phyloP scores from a whole-genome alignment of 176 grass and related monocot genomes.

The Pharus latifolius region DNA sequence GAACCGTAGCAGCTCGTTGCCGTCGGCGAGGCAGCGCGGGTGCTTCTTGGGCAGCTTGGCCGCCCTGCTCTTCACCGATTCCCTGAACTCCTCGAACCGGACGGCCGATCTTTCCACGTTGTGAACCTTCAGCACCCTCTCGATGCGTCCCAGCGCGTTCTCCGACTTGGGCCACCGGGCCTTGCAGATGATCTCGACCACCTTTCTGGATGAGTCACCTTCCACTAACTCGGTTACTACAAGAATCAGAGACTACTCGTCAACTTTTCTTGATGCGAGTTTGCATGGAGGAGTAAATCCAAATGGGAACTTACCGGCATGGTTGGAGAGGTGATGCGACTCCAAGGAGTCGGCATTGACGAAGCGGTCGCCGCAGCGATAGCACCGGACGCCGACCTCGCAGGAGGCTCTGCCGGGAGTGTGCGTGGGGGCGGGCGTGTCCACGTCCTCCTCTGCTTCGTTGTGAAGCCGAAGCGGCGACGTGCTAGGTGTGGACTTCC shows the following conservation, averaged over 20 bases:
- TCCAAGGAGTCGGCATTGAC: conserved; percentile 33
- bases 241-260: too few relatives aligned
- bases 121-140: conserved; percentile 67
- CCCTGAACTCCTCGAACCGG: conserved; percentile 55
- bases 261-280: background rate
- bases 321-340: conserved; percentile 53
- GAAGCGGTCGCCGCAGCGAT: conserved; percentile 42
- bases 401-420: conserved; percentile 9
- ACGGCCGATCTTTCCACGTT: conserved; percentile 39
- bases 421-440: background rate
- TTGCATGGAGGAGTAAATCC: background rate
- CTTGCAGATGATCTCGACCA: conserved; percentile 80
- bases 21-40: conserved; percentile 68
- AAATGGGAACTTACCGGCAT: conserved; percentile 47
- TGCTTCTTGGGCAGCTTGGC: conserved; percentile 54
- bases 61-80: conserved; percentile 49
- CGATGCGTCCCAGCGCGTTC: conserved; percentile 17
- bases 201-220: conserved; percentile 53
- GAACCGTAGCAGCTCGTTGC: conserved; percentile 82
- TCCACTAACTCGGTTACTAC: conserved; percentile 53
- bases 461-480: conserved; percentile 18
- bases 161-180: conserved; percentile 48
- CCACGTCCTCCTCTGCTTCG: background rate
- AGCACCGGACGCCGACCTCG: conserved; percentile 22
- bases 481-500: conserved; percentile 12